Conservation (phyloP, 148 eudicot species). For the Chenopodium formosanum region DNA sequence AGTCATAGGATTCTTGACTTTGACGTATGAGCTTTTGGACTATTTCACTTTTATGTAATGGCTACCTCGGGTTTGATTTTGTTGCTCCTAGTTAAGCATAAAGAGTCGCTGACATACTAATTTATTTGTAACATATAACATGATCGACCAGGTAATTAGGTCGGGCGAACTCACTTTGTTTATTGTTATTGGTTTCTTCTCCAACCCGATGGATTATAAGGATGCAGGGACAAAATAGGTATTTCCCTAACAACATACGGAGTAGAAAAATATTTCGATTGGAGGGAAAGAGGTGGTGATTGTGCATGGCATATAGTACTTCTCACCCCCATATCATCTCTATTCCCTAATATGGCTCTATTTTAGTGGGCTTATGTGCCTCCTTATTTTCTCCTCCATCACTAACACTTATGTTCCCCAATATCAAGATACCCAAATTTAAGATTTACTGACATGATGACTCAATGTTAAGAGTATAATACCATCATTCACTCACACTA, state of each 20-base stretch:
- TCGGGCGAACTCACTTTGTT: no score
- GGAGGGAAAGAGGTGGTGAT: not conserved
- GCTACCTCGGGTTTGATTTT: no score
- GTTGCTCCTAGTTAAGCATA: no score
- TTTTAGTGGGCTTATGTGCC: not conserved
- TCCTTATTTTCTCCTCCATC: conserved; percentile 13
- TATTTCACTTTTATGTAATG: no score
- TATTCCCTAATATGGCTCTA: not conserved
- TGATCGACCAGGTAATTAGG: no score
- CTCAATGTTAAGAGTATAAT: conserved; percentile 6
- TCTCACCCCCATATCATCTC: no score
- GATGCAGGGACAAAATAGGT: not conserved
- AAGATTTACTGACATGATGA: conserved; percentile 7
- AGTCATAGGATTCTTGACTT: no score
- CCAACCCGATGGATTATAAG: no score
- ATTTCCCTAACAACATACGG: not conserved
- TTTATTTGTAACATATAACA: no score
- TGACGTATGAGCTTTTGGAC: no score
- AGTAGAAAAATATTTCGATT: not conserved
- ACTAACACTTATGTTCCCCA: conserved; percentile 4
- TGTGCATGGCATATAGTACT: not conserved
- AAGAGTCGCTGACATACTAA: no score
- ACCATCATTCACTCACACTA: conserved; percentile 14
- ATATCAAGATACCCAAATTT: conserved; percentile 17
- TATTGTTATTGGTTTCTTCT: no score